These are phyloP conservation scores for Eimeria praecox DNA, from an alignment of 169 alveolate genomes.

Conservation along the genomic window DNA sequence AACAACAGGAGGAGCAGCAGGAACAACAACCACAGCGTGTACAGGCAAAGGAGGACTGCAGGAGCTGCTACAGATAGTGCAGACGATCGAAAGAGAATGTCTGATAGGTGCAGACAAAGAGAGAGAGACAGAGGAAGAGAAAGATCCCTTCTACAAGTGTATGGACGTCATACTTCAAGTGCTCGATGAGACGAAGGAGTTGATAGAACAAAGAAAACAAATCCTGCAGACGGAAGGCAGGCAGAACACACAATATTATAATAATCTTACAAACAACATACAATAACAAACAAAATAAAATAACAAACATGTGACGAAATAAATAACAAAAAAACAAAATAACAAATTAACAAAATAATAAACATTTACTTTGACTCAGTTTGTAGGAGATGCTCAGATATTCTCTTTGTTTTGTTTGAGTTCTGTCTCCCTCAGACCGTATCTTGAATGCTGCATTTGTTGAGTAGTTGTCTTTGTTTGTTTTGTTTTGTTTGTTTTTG, in stretches of 20 bases:
- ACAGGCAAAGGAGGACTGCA: not conserved
- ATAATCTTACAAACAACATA: too few species aligned
- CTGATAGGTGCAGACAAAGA: conserved; percentile 20
- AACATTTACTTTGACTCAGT: too few species aligned
- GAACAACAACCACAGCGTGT: not conserved
- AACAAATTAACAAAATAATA: too few species aligned
- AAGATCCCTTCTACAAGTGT: conserved; percentile 43
- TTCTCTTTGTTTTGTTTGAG: not conserved
- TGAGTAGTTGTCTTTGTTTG: not conserved
- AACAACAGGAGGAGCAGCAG: too few species aligned
- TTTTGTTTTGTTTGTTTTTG: not conserved
- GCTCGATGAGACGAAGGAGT: conserved; percentile 7
- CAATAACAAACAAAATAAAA: too few species aligned
- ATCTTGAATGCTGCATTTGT: too few species aligned
- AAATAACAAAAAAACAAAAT: too few species aligned
- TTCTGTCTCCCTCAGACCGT: not conserved
- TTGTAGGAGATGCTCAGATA: too few species aligned
- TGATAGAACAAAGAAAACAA: conserved; percentile 24
- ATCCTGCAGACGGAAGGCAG: conserved; percentile 14
- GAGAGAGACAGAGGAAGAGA: not conserved
- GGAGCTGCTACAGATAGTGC: conserved; percentile 18
- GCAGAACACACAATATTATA: too few species aligned
- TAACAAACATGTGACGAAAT: too few species aligned
- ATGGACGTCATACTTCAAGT: conserved; percentile 9
- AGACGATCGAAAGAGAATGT: conserved; percentile 44